phyloP scores from a whole-genome alignment of 208 protist species.

The Leptomonas pyrrhocoris region DNA sequence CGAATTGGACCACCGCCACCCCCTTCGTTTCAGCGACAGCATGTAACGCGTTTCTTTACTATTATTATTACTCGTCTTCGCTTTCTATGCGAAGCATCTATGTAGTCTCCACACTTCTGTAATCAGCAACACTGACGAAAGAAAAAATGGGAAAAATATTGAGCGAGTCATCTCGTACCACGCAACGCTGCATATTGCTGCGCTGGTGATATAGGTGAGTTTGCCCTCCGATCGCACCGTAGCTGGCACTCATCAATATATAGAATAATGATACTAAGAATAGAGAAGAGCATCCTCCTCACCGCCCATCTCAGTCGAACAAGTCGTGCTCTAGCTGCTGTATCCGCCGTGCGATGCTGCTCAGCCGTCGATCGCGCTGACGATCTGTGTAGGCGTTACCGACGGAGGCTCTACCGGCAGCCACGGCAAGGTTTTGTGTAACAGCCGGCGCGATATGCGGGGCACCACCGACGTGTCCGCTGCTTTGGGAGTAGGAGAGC shows the following conservation, averaged over 20 bases:
- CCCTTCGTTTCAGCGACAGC: too few relatives aligned
- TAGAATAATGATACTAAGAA: not conserved
- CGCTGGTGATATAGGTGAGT: too few relatives aligned
- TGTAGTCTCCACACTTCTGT: too few relatives aligned
- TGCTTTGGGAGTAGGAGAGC: not conserved
- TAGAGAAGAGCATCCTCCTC: not conserved
- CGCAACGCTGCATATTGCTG: too few relatives aligned
- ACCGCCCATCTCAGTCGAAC: conserved; percentile 2
- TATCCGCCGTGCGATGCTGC: conserved; percentile 48
- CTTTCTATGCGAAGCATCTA: too few relatives aligned
- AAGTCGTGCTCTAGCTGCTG: conserved; percentile 48
- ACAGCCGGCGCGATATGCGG: not conserved
- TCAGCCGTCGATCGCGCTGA: conserved; percentile 25
- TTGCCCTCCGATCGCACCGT: too few relatives aligned
- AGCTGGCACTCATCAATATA: not conserved
- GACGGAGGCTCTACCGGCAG: not conserved
- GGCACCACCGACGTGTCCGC: not conserved
- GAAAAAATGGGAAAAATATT: too few relatives aligned
- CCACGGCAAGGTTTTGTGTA: not conserved
- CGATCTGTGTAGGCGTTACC: conserved; percentile 26
- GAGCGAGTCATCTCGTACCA: too few relatives aligned
- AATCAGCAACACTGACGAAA: too few relatives aligned
- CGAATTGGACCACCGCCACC: too few relatives aligned
- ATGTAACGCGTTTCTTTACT: too few relatives aligned
- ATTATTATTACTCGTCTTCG: too few relatives aligned